Base-by-base conservation (phyloP, 2,329 filamentous ascomycete species). In the Hypoxylon sp. region DNA sequence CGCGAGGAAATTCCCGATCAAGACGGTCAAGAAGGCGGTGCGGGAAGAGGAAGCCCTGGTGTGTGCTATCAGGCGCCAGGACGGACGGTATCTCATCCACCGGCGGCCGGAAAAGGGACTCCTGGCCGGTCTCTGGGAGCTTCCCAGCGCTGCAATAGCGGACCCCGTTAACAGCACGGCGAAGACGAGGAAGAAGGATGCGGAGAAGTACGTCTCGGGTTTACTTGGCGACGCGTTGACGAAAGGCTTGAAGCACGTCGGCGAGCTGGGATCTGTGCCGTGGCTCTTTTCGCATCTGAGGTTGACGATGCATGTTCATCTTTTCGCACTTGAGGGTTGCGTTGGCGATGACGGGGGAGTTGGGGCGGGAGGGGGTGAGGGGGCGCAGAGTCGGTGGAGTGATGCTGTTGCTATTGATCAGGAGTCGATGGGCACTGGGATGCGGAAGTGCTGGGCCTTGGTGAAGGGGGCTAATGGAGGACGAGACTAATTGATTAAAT, bases 241-340 rank as follows among this genome's bases (percentile, higher is more conserved):
- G 7, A 49, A 18, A 12, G 46, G 40, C 7, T 40, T 78, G 16
- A 78, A 75, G 48, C 73, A 82, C 44, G 65, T 76, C 0, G 74
- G 74, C 0, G 82, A 84, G 30, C 65, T 87, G n/a, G 85, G 82
- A 0, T 83, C 77, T 44, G 80, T 87, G 11, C 84, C 84, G 0
- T 88, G 85, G 85, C 72, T 84, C 5, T 87, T 87, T 65, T 87
- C 85, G 0, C 85, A 88, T 57, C 72, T 88, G 0, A 84, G 81
- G 73, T 73, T 87, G 67, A 84, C 81, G 0, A 87, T 87, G 85
- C 83, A 87, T 64, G 85, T 87, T 2, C 83, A 86, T 32, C 59
- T 84, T 0, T 86, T 87, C 64, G 76, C 78, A 11, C 11, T 83
- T 3, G 72, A 75, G 2, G 71, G 72, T 4, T 36, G 20, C 0